phyloP scores from a whole-genome alignment of 257 asterid species.

The Solanum ahanhuiri region DNA sequence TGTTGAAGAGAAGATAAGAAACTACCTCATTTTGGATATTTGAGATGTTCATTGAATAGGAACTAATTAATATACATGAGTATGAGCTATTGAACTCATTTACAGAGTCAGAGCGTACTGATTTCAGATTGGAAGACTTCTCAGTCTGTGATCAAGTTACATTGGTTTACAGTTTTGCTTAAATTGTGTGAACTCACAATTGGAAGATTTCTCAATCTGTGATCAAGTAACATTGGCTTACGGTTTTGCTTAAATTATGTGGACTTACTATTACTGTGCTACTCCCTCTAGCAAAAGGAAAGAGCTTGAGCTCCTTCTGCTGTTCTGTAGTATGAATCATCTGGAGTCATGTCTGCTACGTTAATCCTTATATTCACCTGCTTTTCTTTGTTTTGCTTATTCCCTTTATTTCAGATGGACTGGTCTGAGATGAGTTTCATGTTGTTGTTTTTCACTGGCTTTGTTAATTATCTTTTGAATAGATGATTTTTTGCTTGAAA shows the following conservation, averaged over 20 bases:
- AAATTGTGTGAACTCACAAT: not conserved
- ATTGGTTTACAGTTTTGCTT: not conserved
- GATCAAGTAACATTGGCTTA: not conserved
- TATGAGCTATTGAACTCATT: not conserved
- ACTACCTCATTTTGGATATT: not conserved
- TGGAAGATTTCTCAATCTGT: not conserved
- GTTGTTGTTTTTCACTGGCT: not conserved
- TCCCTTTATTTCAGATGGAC: not conserved
- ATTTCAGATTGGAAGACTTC: not conserved
- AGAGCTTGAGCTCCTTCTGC: not conserved
- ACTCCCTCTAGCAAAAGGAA: not conserved
- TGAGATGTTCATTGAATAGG: not conserved
- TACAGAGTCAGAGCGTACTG: not conserved
- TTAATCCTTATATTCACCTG: not conserved
- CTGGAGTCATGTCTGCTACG: not conserved
- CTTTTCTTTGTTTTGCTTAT: not conserved
- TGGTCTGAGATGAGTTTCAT: not conserved
- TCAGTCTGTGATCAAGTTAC: not conserved
- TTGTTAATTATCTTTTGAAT: not conserved
- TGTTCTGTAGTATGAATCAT: not conserved
- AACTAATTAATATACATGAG: not conserved
- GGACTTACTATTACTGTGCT: not conserved
- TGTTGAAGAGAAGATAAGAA: not conserved
- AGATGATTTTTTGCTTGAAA: not conserved
- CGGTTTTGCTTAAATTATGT: not conserved